Evolutionary conservation across 1,139 yeast genomes (phyloP).

Genomic region (Spathaspora sp.): DNA sequence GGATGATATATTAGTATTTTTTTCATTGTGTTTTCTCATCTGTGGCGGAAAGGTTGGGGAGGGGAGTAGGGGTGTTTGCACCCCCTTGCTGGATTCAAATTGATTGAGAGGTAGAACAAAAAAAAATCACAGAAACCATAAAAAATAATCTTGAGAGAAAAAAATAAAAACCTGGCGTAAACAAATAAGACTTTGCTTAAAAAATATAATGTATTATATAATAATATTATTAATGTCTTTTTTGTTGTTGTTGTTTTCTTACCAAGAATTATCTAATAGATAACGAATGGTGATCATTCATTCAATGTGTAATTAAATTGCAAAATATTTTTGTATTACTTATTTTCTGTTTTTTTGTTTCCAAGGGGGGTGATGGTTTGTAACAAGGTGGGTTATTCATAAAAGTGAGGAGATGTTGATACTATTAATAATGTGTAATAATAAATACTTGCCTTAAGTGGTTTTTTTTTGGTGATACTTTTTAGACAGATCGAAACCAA

Average conservation of each 20-base stretch:
- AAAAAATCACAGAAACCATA: neutral
- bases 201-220: neutral
- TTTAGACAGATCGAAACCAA: no score
- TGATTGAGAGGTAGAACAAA: neutral
- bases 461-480: no score
- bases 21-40: neutral
- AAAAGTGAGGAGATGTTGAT: conserved; percentile 1
- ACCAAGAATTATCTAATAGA: neutral
- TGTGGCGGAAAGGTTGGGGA: no score
- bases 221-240: neutral
- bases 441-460: neutral
- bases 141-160: neutral
- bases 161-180: neutral
- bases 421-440: neutral
- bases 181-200: neutral
- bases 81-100: no score
- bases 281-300: neutral
- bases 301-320: neutral
- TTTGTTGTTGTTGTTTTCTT: neutral
- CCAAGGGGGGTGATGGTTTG: neutral
- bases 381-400: neutral
- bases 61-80: no score
- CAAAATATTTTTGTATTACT: neutral
- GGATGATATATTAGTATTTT: no score
- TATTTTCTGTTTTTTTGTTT: neutral